A percentile compares a stretch with the other conserved stretches of the same genome.
Evolutionary conservation across 208 protist species (phyloP).

Genomic region (Wallacemonas sp.): DNA sequence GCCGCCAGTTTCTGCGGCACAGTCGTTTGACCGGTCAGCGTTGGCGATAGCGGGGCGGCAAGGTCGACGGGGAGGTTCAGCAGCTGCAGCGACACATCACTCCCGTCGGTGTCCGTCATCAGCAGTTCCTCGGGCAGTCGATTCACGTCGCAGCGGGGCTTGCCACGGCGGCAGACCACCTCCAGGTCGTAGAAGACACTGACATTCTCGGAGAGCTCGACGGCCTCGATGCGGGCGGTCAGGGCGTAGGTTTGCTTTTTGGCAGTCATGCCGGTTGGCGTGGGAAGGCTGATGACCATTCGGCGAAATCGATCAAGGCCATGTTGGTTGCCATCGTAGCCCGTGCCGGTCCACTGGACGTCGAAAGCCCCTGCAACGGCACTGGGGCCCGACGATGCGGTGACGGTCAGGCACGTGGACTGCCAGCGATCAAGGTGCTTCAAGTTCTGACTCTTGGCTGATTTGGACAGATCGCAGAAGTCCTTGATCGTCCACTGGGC

Average conservation of each 20-base stretch:
- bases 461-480: conserved; percentile 47
- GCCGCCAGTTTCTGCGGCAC: conserved; percentile 20
- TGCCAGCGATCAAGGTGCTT: conserved; percentile 29
- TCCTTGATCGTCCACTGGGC: conserved; percentile 61
- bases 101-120: neutral
- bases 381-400: neutral
- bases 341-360: conserved; percentile 39
- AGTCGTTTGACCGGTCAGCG: neutral
- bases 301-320: conserved; percentile 40
- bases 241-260: conserved; percentile 9
- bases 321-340: conserved; percentile 23
- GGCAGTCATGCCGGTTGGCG: neutral
- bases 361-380: conserved; percentile 12
- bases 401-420: conserved; percentile 27
- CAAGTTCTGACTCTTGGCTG: conserved; percentile 18
- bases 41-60: conserved; percentile 4
- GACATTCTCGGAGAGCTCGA: neutral
- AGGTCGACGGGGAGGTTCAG: conserved; percentile 1
- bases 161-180: neutral
- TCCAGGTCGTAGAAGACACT: conserved; percentile 4
- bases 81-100: neutral
- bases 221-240: neutral
- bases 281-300: conserved; percentile 46
- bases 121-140: conserved; percentile 37
- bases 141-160: conserved; percentile 23